Percentiles rank a stretch among this genome's conserved stretches.
These are phyloP conservation scores for Vitis hybrid DNA, from an alignment of 177 flowering plant genomes.

Conservation along the genomic window DNA sequence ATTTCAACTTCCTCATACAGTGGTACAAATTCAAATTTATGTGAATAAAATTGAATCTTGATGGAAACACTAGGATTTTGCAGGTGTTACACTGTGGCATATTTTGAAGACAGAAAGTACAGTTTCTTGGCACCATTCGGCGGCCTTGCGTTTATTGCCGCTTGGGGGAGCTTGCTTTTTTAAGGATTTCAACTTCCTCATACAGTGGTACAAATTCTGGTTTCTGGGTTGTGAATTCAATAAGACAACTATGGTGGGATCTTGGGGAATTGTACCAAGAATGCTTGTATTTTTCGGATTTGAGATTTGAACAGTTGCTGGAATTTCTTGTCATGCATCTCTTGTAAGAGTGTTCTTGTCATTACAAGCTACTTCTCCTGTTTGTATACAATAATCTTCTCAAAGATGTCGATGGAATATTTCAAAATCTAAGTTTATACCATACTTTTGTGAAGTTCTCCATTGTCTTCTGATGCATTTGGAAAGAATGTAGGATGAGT, in stretches of 20 bases:
- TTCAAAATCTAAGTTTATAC: too few relatives aligned
- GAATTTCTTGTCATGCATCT: too few relatives aligned
- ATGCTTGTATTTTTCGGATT: too few relatives aligned
- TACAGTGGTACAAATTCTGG: neutral
- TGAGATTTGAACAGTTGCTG: too few relatives aligned
- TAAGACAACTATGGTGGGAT: neutral
- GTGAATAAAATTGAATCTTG: neutral
- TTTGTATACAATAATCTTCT: too few relatives aligned
- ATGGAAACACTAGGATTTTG: constrained; percentile 16
- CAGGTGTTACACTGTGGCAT: constrained; percentile 87
- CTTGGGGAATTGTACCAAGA: neutral
- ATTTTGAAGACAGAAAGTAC: constrained; percentile 79
- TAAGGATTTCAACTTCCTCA: constrained; percentile 21
- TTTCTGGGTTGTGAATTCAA: neutral
- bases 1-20: neutral
- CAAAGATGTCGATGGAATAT: too few relatives aligned
- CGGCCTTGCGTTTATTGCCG: constrained; percentile 90
- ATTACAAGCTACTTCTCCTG: too few relatives aligned
- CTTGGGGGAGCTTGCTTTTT: constrained; percentile 91
- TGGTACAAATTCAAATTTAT: neutral
- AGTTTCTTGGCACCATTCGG: constrained; percentile 79
- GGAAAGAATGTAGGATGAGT: too few relatives aligned
- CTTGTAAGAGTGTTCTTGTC: too few relatives aligned
- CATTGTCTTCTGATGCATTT: too few relatives aligned
- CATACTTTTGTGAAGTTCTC: too few relatives aligned